A percentile compares a stretch with the other conserved stretches of the same genome.
phyloP scores from a whole-genome alignment of 805 yeast genomes.

The Ogataea pignaliae region DNA sequence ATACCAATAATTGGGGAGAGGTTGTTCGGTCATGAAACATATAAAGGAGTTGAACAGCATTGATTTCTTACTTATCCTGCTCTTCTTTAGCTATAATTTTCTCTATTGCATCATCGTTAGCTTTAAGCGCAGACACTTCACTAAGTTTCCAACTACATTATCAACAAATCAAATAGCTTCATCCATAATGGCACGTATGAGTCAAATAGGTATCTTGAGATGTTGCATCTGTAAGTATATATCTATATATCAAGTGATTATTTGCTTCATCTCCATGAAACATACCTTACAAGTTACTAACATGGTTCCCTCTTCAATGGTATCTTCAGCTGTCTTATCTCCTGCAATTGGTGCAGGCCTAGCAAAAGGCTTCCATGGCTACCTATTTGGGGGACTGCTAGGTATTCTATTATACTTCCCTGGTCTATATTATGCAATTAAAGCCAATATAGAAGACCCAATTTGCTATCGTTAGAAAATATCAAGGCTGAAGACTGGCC shows the following conservation, averaged over 20 bases:
- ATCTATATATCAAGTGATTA: not conserved
- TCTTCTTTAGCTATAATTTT: too few relatives aligned
- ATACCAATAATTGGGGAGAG: too few relatives aligned
- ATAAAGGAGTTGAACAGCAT: too few relatives aligned
- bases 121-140: too few relatives aligned
- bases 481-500: too few relatives aligned
- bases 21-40: too few relatives aligned
- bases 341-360: conserved; percentile 2
- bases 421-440: conserved; percentile 3
- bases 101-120: too few relatives aligned
- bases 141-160: too few relatives aligned
- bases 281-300: not conserved
- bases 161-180: not conserved
- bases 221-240: not conserved
- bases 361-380: not conserved
- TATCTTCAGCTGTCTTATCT: not conserved
- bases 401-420: conserved; percentile 2
- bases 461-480: not conserved
- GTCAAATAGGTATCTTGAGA: conserved; percentile 5
- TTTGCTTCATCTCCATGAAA: too few relatives aligned
- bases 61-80: too few relatives aligned
- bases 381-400: not conserved
- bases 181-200: conserved; percentile 2
- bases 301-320: not conserved
- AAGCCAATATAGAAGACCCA: not conserved